Base-by-base conservation (phyloP, 2,329 filamentous ascomycete species). In the Leptosphaerulina australis region DNA sequence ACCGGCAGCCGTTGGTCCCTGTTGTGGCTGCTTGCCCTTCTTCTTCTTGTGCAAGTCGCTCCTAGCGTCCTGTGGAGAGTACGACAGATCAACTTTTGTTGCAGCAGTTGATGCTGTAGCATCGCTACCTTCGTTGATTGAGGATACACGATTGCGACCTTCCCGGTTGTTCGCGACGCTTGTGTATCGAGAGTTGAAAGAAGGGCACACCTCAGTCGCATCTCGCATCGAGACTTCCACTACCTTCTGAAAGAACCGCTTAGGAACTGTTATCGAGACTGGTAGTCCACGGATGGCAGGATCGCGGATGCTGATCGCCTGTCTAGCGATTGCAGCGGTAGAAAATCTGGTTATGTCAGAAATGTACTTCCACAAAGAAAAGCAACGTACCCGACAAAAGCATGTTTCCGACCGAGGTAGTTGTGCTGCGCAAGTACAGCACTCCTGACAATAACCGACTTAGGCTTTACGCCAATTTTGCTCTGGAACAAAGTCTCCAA, bases 61-160 rank as follows among this genome's bases (percentile, higher is more conserved):
- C 52, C 69, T 67, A 60, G 62, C 69, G 54, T 71, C 69, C 53
- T 72, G 69, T 34, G 69, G 65, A 51, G 69, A 71, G 52, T 72
- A 72, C n/a, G 50, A 37, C 12, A 40, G 38, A 8, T 41, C 39
- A 7, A 17, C 46, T 9, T 20, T 46, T 25, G 34, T 36, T 25
- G 7, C 20, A 14, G 25, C 12, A 8, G 8, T 9, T 26, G n/a
- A 17, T 24, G 17, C 4, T 10, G 20, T 26, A 7, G 9, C 12
- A n/a, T 22, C 15, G 31, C 22, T 30, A 22, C 26, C 17, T n/a
- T 44, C 20, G 40, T 43, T 26, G 33, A 25, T 25, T 12, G 53
- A 44, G 10, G 36, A 17, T 14, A 25, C 18, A 33, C 17, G 24
- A 8, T 22, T 36, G 24, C 33, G 53, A 17, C 14, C 24, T 20